Percentiles rank a stretch among this genome's conserved stretches.
These are phyloP conservation scores for Lactifluus hygrophoroides DNA, from an alignment of 768 basidiomycete genomes.

Conservation along the genomic window DNA sequence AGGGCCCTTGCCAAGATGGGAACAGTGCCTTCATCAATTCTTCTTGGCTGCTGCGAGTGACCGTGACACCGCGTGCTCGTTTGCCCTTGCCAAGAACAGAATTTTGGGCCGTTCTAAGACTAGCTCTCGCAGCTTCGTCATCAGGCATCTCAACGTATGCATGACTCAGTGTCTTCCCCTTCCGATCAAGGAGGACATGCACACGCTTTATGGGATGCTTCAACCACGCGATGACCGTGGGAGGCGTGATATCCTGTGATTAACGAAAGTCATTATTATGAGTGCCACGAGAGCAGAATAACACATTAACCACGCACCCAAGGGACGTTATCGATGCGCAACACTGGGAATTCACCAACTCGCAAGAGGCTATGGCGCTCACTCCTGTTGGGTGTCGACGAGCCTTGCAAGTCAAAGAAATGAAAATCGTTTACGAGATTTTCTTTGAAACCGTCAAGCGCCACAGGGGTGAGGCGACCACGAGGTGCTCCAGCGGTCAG, in stretches of 20 bases:
- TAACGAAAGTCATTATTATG: slow-evolving; percentile 1
- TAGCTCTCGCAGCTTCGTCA: slow-evolving; percentile 53
- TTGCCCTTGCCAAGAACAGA: slow-evolving; percentile 68
- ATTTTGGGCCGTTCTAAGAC: slow-evolving; percentile 51
- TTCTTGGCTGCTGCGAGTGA: slow-evolving; percentile 71
- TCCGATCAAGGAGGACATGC: slow-evolving; percentile 70
- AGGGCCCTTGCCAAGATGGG: slow-evolving; percentile 71
- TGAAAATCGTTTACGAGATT: slow-evolving; percentile 21
- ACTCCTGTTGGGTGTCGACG: slow-evolving; percentile 28
- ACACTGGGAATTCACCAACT: slow-evolving; percentile 43
- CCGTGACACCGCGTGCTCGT: slow-evolving; percentile 74
- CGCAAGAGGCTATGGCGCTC: slow-evolving; percentile 1
- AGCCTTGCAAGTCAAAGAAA: slow-evolving; percentile 27
- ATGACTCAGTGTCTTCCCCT: slow-evolving; percentile 80
- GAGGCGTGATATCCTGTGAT: slow-evolving; percentile 72
- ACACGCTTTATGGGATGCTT: slow-evolving; percentile 61
- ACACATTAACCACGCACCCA: slow-evolving; percentile 46
- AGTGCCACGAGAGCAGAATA: neutral
- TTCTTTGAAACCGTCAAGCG: slow-evolving; percentile 22
- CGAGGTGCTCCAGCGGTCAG: slow-evolving; percentile 17
- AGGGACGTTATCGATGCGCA: slow-evolving; percentile 83
- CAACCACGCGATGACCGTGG: slow-evolving; percentile 58
- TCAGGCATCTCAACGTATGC: slow-evolving; percentile 70
- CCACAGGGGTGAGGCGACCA: slow-evolving; percentile 17
- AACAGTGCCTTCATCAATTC: slow-evolving; percentile 80